Percentiles rank a stretch among this genome's conserved stretches.
phyloP scores from a whole-genome alignment of 1,284 basidiomycete genomes.

The Ceratobasidium sp. region DNA sequence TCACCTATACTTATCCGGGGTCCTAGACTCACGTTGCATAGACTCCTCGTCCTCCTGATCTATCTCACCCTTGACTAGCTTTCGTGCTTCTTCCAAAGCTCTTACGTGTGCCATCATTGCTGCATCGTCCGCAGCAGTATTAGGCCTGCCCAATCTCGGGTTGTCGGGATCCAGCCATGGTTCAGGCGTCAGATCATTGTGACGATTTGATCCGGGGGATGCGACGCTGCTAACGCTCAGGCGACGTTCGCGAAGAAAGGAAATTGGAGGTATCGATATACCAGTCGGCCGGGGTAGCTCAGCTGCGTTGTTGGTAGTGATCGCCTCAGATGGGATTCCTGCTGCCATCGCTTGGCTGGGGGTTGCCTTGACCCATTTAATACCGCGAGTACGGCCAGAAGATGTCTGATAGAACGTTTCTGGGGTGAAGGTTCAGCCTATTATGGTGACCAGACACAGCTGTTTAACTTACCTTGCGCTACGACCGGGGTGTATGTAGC shows the following conservation, averaged over 20 bases:
- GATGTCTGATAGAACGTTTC: conserved; percentile 43
- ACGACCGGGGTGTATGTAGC: conserved; percentile 44
- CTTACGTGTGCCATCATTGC: conserved; percentile 20
- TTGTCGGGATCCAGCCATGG: conserved; percentile 8
- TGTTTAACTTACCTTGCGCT: conserved; percentile 23
- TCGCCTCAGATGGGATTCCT: conserved; percentile 35
- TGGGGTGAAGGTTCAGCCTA: conserved; percentile 20
- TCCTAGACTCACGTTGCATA: conserved; percentile 4
- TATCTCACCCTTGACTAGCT: conserved; percentile 14
- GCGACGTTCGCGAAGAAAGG: too few relatives aligned
- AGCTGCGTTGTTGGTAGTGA: conserved; percentile 38
- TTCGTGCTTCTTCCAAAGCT: conserved; percentile 29
- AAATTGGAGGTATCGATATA: conserved; percentile 35
- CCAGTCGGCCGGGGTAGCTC: conserved; percentile 27
- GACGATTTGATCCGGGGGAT: too few relatives aligned
- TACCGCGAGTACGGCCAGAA: conserved; percentile 37
- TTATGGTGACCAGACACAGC: conserved; percentile 16
- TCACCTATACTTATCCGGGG: too few relatives aligned
- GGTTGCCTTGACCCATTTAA: conserved; percentile 42
- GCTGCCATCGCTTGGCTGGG: conserved; percentile 42
- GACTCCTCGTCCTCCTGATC: conserved; percentile 32
- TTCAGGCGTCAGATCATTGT: conserved; percentile 18
- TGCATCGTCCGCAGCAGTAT: conserved; percentile 29
- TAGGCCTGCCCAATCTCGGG: background rate
- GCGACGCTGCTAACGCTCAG: too few relatives aligned